Percentiles rank a stretch among this genome's conserved stretches.
Conservation (phyloP, 192 early-diverging fungal species). For the Mortierella alpina region DNA sequence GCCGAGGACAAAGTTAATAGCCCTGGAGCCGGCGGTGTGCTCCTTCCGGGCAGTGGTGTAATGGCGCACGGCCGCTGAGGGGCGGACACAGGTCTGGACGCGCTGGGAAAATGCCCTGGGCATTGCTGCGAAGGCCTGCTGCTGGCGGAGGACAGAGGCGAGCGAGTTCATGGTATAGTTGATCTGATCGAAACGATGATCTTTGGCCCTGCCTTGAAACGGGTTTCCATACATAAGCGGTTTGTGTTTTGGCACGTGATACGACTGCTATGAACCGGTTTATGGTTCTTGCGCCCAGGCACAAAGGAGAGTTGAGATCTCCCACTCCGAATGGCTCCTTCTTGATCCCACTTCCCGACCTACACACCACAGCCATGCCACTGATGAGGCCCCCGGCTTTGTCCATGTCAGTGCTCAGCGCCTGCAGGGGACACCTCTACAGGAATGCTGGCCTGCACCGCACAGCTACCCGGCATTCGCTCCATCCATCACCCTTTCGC, state of each 20-base stretch:
- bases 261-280: no score
- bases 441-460: not conserved
- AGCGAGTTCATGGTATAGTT: conserved; percentile 20
- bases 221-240: no score
- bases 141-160: conserved; percentile 27
- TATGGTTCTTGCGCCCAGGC: no score
- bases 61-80: conserved; percentile 25
- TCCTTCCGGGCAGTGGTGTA: conserved; percentile 47
- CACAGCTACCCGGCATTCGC: not conserved
- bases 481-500: conserved; percentile 8
- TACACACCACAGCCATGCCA: not conserved
- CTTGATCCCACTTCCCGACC: not conserved
- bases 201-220: not conserved
- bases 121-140: not conserved
- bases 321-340: not conserved
- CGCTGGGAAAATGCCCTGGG: not conserved
- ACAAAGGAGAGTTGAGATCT: no score
- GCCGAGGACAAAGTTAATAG: conserved; percentile 58
- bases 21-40: conserved; percentile 31
- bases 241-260: no score
- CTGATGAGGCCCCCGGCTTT: conserved; percentile 5
- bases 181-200: not conserved
- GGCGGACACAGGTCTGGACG: conserved; percentile 7
- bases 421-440: conserved; percentile 14
- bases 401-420: not conserved